phyloP scores from a whole-genome alignment of 2,329 filamentous ascomycete genomes.

The Aspergillus ochraceoroseus region DNA sequence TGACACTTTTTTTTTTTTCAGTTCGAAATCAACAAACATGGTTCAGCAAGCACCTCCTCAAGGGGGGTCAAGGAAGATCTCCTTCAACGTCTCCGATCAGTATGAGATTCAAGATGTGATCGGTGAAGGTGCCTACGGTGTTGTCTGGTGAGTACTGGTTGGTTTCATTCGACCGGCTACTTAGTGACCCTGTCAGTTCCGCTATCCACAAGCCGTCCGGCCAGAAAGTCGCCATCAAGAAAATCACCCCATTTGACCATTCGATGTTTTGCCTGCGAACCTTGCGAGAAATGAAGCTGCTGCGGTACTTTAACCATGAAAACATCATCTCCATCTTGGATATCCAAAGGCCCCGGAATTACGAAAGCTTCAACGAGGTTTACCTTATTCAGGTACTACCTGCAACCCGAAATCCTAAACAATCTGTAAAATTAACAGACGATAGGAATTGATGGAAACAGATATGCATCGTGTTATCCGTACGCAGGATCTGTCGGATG shows the following conservation, averaged over 20 bases:
- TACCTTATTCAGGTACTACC: slow-evolving; percentile 85
- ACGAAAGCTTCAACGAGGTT: slow-evolving; percentile 93
- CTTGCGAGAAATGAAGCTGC: slow-evolving; percentile 96
- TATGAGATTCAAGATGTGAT: slow-evolving; percentile 99
- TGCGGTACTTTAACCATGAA: slow-evolving; percentile 99
- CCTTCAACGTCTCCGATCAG: slow-evolving; percentile 98
- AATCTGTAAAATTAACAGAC: slow-evolving; percentile 1
- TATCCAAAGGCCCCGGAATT: slow-evolving; percentile 95
- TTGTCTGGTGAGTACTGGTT: slow-evolving; percentile 73
- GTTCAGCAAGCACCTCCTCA: slow-evolving; percentile 45
- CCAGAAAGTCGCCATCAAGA: slow-evolving; percentile 99
- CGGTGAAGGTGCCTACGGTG: slow-evolving; percentile 95
- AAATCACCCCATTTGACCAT: slow-evolving; percentile 98
- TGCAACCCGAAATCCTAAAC: background rate
- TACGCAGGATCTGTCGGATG: slow-evolving; percentile 95
- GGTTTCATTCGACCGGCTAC: background rate
- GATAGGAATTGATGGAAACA: slow-evolving; percentile 94
- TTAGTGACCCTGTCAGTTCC: slow-evolving; percentile 56
- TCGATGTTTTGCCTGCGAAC: slow-evolving; percentile 98
- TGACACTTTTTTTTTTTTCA: slow-evolving; percentile 13
- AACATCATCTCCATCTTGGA: slow-evolving; percentile 99
- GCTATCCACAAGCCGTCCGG: slow-evolving; percentile 96
- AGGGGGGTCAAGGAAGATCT: slow-evolving; percentile 78
- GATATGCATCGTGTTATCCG: slow-evolving; percentile 99
- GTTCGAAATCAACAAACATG: slow-evolving; percentile 28